Evolutionary conservation across 352 stramenopile genomes (phyloP).

Genomic region (Blastocystis sp.): DNA sequence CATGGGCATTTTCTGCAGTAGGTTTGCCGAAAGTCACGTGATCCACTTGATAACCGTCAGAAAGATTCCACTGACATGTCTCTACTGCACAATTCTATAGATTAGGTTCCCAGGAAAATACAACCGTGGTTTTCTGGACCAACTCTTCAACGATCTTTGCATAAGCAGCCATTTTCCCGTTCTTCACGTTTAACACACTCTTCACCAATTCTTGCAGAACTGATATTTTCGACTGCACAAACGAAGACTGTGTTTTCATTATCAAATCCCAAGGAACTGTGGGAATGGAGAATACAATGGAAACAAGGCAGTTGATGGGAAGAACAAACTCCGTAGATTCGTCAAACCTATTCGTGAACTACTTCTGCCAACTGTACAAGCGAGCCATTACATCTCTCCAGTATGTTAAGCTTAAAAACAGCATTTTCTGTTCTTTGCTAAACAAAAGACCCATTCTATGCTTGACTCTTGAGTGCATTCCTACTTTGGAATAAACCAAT

Average conservation of each 20-base stretch:
- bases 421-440: neutral
- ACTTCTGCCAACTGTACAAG: neutral
- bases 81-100: neutral
- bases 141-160: conserved; percentile 11
- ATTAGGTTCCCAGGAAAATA: neutral
- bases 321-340: conserved; percentile 13
- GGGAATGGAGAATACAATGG: neutral
- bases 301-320: neutral
- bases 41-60: conserved; percentile 8
- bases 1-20: neutral
- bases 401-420: conserved; percentile 21
- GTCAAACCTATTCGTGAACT: neutral
- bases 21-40: neutral
- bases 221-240: neutral
- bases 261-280: neutral
- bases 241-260: neutral
- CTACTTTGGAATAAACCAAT: conserved; percentile 37
- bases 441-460: conserved; percentile 10
- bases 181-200: conserved; percentile 11
- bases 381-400: conserved; percentile 9
- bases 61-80: conserved; percentile 4
- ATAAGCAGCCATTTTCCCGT: conserved; percentile 39
- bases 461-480: neutral
- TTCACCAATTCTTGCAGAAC: neutral
- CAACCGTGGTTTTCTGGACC: neutral